Evolutionary conservation across 345 rosid species (phyloP).

Genomic region (Corchorus capsularis): DNA sequence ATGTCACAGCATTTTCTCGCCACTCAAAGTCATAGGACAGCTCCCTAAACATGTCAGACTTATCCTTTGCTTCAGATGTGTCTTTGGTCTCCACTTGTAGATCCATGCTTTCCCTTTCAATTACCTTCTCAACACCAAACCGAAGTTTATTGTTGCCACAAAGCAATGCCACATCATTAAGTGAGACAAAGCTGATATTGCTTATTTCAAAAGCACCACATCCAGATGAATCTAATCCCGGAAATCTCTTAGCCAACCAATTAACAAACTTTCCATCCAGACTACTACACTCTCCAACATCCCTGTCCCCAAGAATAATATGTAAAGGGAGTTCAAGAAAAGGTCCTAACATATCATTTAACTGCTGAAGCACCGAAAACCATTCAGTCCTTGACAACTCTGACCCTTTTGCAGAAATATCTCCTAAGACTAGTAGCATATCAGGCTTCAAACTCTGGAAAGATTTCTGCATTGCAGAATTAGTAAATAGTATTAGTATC

Average conservation of each 20-base stretch:
- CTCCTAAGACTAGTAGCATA: conserved; percentile 64
- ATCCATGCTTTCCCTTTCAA: conserved; percentile 54
- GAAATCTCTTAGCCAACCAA: conserved; percentile 52
- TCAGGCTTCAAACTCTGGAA: conserved; percentile 57
- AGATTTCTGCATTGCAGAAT: conserved; percentile 50
- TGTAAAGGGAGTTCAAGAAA: conserved; percentile 55
- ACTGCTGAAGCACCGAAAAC: conserved; percentile 50
- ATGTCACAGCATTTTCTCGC: conserved; percentile 43
- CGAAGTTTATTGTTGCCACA: conserved; percentile 46
- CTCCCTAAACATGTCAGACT: conserved; percentile 18
- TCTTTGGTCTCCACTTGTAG: conserved; percentile 30
- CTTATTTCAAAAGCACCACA: conserved; percentile 64
- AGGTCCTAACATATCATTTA: conserved; percentile 47
- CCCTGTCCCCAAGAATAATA: conserved; percentile 60
- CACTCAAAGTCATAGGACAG: conserved; percentile 25
- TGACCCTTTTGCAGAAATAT: conserved; percentile 54
- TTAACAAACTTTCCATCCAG: conserved; percentile 42
- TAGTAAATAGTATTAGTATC: not conserved
- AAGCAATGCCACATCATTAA: conserved; percentile 58
- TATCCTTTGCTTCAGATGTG: conserved; percentile 4
- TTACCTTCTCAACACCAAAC: conserved; percentile 52
- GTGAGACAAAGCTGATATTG: conserved; percentile 61
- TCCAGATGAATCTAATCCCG: conserved; percentile 60
- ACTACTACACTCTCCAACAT: conserved; percentile 52
- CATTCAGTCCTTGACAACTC: conserved; percentile 42